Evolutionary conservation across 768 basidiomycete species (phyloP).

Genomic region (Boletus speciosus): DNA sequence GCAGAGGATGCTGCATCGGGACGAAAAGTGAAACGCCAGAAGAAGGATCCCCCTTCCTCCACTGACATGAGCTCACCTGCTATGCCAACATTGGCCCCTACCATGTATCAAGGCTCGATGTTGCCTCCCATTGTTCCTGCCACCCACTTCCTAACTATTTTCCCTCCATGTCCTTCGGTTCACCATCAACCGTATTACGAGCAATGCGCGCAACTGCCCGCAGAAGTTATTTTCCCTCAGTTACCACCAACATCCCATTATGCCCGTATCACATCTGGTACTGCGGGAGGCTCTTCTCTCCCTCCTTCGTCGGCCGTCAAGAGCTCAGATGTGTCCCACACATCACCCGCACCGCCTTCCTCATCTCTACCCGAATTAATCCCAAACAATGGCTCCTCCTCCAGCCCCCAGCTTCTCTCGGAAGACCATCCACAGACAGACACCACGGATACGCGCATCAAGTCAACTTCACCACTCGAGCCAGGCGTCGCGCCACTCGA

Average conservation of each 20-base stretch:
- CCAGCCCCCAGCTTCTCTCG: constrained; percentile 51
- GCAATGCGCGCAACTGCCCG: constrained; percentile 50
- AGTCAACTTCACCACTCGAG: constrained; percentile 17
- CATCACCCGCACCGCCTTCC: constrained; percentile 31
- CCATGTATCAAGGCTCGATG: constrained; percentile 12
- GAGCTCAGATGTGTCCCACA: constrained; percentile 22
- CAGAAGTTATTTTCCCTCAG: constrained; percentile 73
- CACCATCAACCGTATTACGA: constrained; percentile 78
- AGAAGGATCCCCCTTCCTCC: constrained; percentile 33
- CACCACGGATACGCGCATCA: constrained; percentile 12
- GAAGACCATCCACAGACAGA: constrained; percentile 24
- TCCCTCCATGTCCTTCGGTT: constrained; percentile 53
- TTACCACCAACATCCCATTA: constrained; percentile 52
- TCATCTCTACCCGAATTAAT: constrained; percentile 59
- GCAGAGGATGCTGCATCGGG: constrained; percentile 36
- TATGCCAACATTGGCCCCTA: constrained; percentile 19
- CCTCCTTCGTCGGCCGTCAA: constrained; percentile 25
- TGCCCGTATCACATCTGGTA: constrained; percentile 28
- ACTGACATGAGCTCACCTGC: constrained; percentile 23
- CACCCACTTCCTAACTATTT: constrained; percentile 36
- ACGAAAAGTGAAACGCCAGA: constrained; percentile 47
- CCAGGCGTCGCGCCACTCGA: constrained; percentile 5
- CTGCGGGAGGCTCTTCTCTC: constrained; percentile 11
- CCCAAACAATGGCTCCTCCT: constrained; percentile 62
- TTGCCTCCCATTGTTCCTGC: constrained; percentile 22